Evolutionary conservation across 176 grass and related monocot species (phyloP).

Genomic region (Aegilops sharonensis): DNA sequence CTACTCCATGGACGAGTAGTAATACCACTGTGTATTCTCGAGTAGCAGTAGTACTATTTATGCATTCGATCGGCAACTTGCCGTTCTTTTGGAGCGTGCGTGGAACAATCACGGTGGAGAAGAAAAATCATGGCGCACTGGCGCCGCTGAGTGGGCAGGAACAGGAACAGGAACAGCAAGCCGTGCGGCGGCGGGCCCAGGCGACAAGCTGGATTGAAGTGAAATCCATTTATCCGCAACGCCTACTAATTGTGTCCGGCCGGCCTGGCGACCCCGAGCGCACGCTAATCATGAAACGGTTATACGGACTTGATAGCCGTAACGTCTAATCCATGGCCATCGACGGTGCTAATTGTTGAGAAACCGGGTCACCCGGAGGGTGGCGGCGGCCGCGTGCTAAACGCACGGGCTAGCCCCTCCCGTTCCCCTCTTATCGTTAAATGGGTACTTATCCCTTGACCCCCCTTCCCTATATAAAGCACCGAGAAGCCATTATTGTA

Average conservation of each 20-base stretch:
- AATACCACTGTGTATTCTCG: background rate
- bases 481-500: no score
- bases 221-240: background rate
- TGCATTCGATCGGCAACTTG: background rate
- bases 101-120: background rate
- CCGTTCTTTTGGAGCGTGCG: slow-evolving; percentile 2
- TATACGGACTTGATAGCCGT: background rate
- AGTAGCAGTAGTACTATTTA: no score
- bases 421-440: no score
- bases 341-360: background rate
- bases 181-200: background rate
- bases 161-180: background rate
- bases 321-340: background rate
- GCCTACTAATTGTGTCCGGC: slow-evolving; percentile 1
- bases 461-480: no score
- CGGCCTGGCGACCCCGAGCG: background rate
- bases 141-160: background rate
- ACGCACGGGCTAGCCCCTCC: no score
- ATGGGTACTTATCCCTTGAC: no score
- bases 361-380: no score
- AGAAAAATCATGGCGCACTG: slow-evolving; percentile 22
- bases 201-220: background rate
- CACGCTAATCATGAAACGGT: background rate
- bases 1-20: background rate
- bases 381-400: no score